Evolutionary conservation across 768 basidiomycete species (phyloP), one percentile per base, ranked within the genome.

Genomic region (Mycena indigotica): DNA sequence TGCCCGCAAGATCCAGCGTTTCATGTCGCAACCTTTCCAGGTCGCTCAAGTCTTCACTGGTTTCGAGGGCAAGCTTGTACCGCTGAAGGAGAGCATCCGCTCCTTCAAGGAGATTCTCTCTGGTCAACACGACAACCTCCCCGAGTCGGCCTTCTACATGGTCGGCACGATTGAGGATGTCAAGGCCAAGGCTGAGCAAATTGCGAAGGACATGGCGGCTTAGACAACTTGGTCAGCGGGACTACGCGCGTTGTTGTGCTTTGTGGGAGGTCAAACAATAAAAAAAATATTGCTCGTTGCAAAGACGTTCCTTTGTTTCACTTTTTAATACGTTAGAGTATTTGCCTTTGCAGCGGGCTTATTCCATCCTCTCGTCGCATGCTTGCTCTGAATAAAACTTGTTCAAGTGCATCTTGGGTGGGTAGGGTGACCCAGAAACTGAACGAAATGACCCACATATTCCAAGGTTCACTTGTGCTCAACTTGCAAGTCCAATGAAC

Each of bases 11-110:
- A 95, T 98, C 70, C 94, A 93, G 75, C 91, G 94, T 82, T 98
- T 98, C 92, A 98, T 99, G 97, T 98, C 95, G 66, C 95, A 99
- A 80, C 97, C 97, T 63, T 99, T 99, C 94, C 91, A 93, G 74
- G 96, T 98, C 74, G 97, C 95, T 56, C 94, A 98, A 81, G 95
- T 97, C 77, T 98, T 98, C 87, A 98, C 96, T 71, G 96, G 96
- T 82, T 95, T 93, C 70, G 95, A 97, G 82, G 97, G 96, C 72
- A 92, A 90, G 75, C 92, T 98, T 60, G 96, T 99, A 30, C 82
- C 95, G 15, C 80, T 99, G 65, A 98, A 98, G 83, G 95, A 98
- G 73, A 95, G 93, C 60, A 75, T 95, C 70, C 91, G 91, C 67
- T 95, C 96, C 39, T 98, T 98, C 89, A 95, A 89, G 85, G 94